phyloP scores from a whole-genome alignment of 306 rosid species.

The Parietaria judaica region DNA sequence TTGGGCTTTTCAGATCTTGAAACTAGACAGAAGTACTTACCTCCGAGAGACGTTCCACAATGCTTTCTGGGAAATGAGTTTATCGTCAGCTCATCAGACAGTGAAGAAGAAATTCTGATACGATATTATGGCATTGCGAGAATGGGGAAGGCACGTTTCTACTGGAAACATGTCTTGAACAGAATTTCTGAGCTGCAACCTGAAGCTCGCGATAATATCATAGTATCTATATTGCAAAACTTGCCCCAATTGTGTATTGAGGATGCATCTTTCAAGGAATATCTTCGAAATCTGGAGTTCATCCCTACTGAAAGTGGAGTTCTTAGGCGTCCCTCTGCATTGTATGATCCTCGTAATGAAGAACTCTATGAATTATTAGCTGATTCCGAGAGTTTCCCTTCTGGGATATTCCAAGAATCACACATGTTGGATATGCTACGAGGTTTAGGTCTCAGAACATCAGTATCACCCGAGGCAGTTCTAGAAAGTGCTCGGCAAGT shows the following conservation, averaged over 20 bases:
- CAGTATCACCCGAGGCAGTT: conserved; percentile 69
- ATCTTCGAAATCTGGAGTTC: conserved; percentile 62
- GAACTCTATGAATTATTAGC: conserved; percentile 75
- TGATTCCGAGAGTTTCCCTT: conserved; percentile 71
- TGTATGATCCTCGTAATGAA: conserved; percentile 85
- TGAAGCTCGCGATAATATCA: conserved; percentile 69
- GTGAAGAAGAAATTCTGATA: conserved; percentile 64
- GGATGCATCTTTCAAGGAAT: conserved; percentile 60
- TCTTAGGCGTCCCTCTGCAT: conserved; percentile 61
- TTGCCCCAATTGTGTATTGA: conserved; percentile 75
- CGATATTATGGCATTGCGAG: conserved; percentile 72
- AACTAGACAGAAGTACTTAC: conserved; percentile 64
- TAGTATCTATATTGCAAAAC: conserved; percentile 67
- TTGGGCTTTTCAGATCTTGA: conserved; percentile 67
- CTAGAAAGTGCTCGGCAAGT: conserved; percentile 71
- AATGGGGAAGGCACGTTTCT: conserved; percentile 81
- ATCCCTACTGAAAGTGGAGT: conserved; percentile 53
- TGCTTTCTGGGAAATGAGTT: conserved; percentile 68
- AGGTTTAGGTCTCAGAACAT: conserved; percentile 83
- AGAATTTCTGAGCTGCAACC: conserved; percentile 66
- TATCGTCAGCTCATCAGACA: conserved; percentile 48
- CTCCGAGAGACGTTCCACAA: conserved; percentile 69
- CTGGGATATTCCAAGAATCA: conserved; percentile 60
- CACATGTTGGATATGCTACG: conserved; percentile 63
- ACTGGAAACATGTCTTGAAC: conserved; percentile 49